Conservation (phyloP, 805 yeast species). For the Candida sakaeoensis region DNA sequence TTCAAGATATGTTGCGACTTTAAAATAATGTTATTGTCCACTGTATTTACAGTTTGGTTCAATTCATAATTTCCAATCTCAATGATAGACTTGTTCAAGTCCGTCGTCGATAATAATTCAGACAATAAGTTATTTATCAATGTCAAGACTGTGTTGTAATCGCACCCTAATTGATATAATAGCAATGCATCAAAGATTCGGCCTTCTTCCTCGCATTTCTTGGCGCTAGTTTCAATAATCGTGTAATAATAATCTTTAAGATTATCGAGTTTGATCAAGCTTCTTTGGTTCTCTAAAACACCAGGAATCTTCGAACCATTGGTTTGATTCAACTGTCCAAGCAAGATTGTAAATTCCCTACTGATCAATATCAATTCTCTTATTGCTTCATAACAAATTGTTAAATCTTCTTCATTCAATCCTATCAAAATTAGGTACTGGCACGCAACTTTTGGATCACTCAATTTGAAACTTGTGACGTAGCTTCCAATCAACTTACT, state of each 20-base stretch:
- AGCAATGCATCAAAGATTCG: slow-evolving; percentile 79
- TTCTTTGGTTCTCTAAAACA: slow-evolving; percentile 72
- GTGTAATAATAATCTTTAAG: slow-evolving; percentile 59
- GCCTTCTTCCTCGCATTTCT: slow-evolving; percentile 87
- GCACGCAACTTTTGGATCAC: slow-evolving; percentile 89
- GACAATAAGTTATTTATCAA: slow-evolving; percentile 75
- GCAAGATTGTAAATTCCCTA: slow-evolving; percentile 71
- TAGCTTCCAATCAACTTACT: slow-evolving; percentile 73
- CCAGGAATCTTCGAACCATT: slow-evolving; percentile 82
- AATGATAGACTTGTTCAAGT: slow-evolving; percentile 55
- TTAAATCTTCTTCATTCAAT: slow-evolving; percentile 46
- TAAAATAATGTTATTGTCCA: slow-evolving; percentile 46
- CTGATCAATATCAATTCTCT: slow-evolving; percentile 83
- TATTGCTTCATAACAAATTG: slow-evolving; percentile 70
- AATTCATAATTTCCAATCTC: slow-evolving; percentile 36
- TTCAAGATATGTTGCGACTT: slow-evolving; percentile 43
- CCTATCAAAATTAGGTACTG: slow-evolving; percentile 78
- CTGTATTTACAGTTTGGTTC: slow-evolving; percentile 23
- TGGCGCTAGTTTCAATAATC: slow-evolving; percentile 83
- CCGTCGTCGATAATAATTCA: slow-evolving; percentile 69
- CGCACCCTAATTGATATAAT: slow-evolving; percentile 84
- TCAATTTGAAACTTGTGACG: slow-evolving; percentile 74
- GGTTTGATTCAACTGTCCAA: slow-evolving; percentile 72
- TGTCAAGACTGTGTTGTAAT: slow-evolving; percentile 73
- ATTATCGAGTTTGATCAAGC: slow-evolving; percentile 55